Percentiles rank a stretch among this genome's conserved stretches.
Conservation (phyloP, 2,329 filamentous ascomycete species). For the Fusarium sp. region DNA sequence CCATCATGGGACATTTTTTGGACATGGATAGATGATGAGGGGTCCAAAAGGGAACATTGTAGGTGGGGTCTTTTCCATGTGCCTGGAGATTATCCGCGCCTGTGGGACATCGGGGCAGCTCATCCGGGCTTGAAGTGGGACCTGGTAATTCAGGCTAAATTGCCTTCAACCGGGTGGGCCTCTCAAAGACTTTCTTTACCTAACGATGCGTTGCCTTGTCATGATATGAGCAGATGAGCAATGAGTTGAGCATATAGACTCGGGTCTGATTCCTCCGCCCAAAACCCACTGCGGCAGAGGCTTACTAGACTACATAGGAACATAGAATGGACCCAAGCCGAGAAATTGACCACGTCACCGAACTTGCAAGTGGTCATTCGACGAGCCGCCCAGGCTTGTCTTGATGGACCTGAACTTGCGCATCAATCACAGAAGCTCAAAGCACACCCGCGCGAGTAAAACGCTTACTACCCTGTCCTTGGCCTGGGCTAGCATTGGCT, state of each 20-base stretch:
- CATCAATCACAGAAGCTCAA: constrained; percentile 40
- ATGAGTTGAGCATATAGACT: not conserved
- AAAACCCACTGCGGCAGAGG: constrained; percentile 19
- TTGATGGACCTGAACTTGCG: constrained; percentile 25
- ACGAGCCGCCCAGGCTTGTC: constrained; percentile 8
- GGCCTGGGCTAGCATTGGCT: not conserved
- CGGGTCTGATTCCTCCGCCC: constrained; percentile 19
- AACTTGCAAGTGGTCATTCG: constrained; percentile 20
- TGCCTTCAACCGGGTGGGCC: constrained; percentile 25
- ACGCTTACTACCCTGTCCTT: not conserved
- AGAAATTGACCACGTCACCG: constrained; percentile 27
- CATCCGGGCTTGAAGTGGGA: constrained; percentile 14
- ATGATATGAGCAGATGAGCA: constrained; percentile 21
- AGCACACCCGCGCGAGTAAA: constrained; percentile 12
- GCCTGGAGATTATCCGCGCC: constrained; percentile 39
- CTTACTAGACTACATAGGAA: constrained; percentile 24
- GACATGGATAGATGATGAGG: constrained; percentile 7
- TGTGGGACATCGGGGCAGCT: constrained; percentile 38
- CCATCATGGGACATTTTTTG: constrained; percentile 28
- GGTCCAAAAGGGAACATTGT: not conserved
- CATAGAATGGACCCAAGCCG: constrained; percentile 23
- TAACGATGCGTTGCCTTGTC: constrained; percentile 5
- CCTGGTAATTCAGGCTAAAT: constrained; percentile 40
- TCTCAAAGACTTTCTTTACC: not conserved
- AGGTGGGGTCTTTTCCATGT: constrained; percentile 8